Evolutionary conservation across 495 filamentous ascomycete species (phyloP).

Genomic region (Neohortaea acidophila): DNA sequence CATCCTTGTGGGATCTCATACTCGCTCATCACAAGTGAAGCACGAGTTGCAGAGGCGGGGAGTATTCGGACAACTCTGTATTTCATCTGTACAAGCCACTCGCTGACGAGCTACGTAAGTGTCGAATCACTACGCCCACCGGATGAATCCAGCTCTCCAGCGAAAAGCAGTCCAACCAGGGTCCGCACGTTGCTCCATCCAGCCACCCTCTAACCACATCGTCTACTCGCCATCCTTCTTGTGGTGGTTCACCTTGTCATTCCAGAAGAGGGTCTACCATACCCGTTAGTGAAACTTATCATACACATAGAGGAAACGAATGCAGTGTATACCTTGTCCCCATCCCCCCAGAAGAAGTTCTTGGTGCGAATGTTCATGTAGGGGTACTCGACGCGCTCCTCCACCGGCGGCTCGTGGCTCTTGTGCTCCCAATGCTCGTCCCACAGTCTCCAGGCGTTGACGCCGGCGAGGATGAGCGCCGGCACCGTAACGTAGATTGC

Average conservation of each 20-base stretch:
- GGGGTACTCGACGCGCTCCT: slow-evolving; percentile 77
- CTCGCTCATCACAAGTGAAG: too few species aligned
- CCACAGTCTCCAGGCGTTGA: slow-evolving; percentile 83
- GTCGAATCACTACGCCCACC: too few species aligned
- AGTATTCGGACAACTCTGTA: too few species aligned
- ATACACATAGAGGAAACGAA: slow-evolving; percentile 2
- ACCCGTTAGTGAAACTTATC: neutral
- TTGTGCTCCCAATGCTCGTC: slow-evolving; percentile 93
- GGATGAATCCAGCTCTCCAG: too few species aligned
- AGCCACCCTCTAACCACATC: too few species aligned
- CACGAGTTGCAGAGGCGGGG: too few species aligned
- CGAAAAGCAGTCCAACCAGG: too few species aligned
- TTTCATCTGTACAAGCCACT: too few species aligned
- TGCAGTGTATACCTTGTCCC: slow-evolving; percentile 85
- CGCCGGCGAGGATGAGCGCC: slow-evolving; percentile 46
- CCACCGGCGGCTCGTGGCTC: slow-evolving; percentile 67
- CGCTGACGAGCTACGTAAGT: too few species aligned
- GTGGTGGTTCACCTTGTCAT: slow-evolving; percentile 86
- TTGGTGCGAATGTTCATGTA: slow-evolving; percentile 88
- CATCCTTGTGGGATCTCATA: too few species aligned
- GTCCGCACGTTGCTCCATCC: too few species aligned
- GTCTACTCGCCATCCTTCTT: slow-evolving; percentile 56
- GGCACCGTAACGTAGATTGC: slow-evolving; percentile 66
- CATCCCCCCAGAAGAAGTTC: slow-evolving; percentile 84
- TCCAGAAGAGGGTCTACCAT: slow-evolving; percentile 49